Evolutionary conservation across 106 monocot genomes (phyloP).

Genomic region (Dendrobium huoshanense): DNA sequence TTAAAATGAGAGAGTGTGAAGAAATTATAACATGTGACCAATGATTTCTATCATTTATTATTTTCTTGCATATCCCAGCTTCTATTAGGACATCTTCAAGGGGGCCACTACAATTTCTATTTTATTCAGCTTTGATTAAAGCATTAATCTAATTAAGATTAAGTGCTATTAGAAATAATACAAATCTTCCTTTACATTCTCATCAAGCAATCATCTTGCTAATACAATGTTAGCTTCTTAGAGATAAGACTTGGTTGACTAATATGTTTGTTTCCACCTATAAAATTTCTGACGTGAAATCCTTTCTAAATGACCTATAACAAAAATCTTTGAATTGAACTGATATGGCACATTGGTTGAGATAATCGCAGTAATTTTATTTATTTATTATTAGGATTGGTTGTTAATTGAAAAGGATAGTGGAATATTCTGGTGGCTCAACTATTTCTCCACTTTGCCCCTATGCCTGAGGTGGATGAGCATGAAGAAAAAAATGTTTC

Average conservation of each 20-base stretch:
- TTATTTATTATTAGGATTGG: background rate
- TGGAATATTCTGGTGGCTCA: background rate
- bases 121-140: background rate
- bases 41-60: too few relatives aligned
- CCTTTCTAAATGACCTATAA: too few relatives aligned
- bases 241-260: slow-evolving; percentile 1
- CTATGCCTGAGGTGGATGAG: background rate
- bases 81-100: background rate
- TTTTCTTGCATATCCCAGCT: background rate
- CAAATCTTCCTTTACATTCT: background rate
- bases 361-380: background rate
- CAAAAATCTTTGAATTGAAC: background rate
- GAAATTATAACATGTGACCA: background rate
- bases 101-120: background rate
- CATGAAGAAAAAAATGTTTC: background rate
- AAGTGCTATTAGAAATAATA: background rate
- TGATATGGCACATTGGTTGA: too few relatives aligned
- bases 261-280: background rate
- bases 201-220: slow-evolving; percentile 1
- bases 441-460: background rate
- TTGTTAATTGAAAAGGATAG: background rate
- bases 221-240: background rate
- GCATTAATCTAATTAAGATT: background rate
- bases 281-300: background rate
- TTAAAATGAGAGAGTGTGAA: background rate